phyloP scores from a whole-genome alignment of 805 yeast species.

The Ogataea nakhonphanomensis region DNA sequence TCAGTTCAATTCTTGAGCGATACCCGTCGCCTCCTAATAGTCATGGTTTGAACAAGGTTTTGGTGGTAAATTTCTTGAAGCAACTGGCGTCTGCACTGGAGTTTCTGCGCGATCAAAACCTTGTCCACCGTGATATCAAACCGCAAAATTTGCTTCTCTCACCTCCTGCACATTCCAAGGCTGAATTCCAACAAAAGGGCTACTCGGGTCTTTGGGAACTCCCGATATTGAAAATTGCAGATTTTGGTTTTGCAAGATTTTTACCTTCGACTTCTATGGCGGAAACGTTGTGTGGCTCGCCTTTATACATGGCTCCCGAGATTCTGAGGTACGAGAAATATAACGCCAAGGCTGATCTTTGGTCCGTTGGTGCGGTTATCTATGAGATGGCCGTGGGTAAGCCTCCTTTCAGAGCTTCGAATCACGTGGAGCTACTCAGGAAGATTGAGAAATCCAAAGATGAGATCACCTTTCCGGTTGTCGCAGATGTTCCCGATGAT shows the following conservation, averaged over 20 bases:
- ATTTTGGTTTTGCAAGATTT: constrained; percentile 95
- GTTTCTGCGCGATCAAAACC: constrained; percentile 75
- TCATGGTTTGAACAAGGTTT: constrained; percentile 73
- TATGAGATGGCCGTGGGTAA: constrained; percentile 96
- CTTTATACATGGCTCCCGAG: constrained; percentile 98
- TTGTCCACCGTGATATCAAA: constrained; percentile 93
- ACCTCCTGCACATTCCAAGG: constrained; percentile 71
- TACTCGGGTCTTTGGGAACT: constrained; percentile 82
- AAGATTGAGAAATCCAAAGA: constrained; percentile 83
- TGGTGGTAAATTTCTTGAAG: constrained; percentile 80
- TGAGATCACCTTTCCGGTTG: constrained; percentile 69
- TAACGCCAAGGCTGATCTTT: constrained; percentile 93
- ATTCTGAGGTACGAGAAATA: constrained; percentile 90
- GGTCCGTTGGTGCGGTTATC: constrained; percentile 97
- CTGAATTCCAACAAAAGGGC: constrained; percentile 52
- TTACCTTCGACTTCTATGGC: constrained; percentile 92
- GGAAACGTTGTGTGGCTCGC: constrained; percentile 96
- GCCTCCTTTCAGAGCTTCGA: constrained; percentile 93
- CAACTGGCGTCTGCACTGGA: constrained; percentile 82
- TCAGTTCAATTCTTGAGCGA: constrained; percentile 68
- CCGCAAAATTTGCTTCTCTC: constrained; percentile 85
- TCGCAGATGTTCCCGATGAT: constrained; percentile 59
- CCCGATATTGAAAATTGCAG: constrained; percentile 91
- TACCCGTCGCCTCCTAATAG: constrained; percentile 78
- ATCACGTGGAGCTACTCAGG: constrained; percentile 84